Evolutionary conservation across 257 asterid species (phyloP).

Genomic region (Solanum dulcamara): DNA sequence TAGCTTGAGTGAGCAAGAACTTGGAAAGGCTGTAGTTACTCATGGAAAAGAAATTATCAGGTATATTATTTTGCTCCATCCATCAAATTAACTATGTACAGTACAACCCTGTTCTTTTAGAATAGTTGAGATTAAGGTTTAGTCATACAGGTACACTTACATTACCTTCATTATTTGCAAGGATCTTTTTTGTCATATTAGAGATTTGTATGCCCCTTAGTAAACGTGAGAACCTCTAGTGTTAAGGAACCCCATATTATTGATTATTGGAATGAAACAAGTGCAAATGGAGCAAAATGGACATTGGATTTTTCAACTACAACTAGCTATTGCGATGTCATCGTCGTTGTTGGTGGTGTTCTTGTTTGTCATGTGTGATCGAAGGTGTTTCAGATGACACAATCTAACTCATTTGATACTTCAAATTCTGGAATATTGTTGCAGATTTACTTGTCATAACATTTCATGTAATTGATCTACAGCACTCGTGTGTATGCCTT

Average conservation of each 20-base stretch:
- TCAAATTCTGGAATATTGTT: not conserved
- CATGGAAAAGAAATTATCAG: slow-evolving; percentile 40
- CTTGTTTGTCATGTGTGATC: not conserved
- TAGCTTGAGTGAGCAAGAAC: slow-evolving; percentile 65
- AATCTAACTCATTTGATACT: not conserved
- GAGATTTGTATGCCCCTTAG: not conserved
- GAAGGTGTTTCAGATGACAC: not conserved
- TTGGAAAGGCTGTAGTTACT: slow-evolving; percentile 37
- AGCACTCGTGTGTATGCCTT: not conserved
- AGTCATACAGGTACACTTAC: not conserved
- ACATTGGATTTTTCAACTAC: not conserved
- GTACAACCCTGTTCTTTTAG: not conserved
- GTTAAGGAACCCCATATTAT: not conserved
- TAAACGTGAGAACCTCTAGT: not conserved
- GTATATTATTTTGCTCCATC: slow-evolving; percentile 17
- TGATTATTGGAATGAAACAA: not conserved
- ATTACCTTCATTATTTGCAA: not conserved
- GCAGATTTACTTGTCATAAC: not conserved
- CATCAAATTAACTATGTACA: not conserved
- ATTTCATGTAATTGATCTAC: not conserved
- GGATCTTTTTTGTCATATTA: not conserved
- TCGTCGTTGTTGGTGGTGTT: not conserved
- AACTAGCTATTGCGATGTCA: not conserved
- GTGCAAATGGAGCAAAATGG: not conserved
- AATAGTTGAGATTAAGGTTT: not conserved